A percentile compares a stretch with the other conserved stretches of the same genome.
phyloP scores from a whole-genome alignment of 2,329 filamentous ascomycete species.

The Colletotrichum eleusines region DNA sequence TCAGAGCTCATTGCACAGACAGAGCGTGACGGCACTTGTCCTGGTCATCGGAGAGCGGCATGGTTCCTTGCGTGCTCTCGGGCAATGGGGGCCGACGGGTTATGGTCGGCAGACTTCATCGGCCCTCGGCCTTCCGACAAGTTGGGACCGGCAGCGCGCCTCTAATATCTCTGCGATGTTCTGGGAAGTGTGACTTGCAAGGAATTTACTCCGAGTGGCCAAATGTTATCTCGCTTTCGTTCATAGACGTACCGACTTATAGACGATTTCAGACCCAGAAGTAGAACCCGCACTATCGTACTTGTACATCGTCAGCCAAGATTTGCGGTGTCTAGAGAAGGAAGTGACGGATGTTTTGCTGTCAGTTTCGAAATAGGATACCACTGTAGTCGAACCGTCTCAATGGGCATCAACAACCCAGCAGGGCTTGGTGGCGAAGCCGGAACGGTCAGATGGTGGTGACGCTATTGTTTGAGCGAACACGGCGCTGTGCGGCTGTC shows the following conservation, averaged over 20 bases:
- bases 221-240: too few relatives aligned
- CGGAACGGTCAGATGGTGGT: background rate
- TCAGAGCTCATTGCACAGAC: background rate
- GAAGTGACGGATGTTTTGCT: background rate
- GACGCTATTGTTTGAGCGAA: background rate
- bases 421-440: background rate
- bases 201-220: background rate
- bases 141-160: too few relatives aligned
- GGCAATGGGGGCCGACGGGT: background rate
- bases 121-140: background rate
- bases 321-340: background rate
- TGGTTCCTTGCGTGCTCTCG: background rate
- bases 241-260: fast-evolving
- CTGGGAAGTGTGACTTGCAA: too few relatives aligned
- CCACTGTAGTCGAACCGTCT: background rate
- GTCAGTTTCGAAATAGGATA: too few relatives aligned
- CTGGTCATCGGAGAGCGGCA: background rate
- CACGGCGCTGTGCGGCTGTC: background rate
- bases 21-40: background rate
- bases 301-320: background rate
- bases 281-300: background rate
- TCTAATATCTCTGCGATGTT: background rate
- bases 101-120: background rate
- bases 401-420: background rate
- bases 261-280: background rate